These are phyloP conservation scores for Aspergillus ibericus DNA, from an alignment of 2,329 filamentous ascomycete genomes.

Conservation along the genomic window DNA sequence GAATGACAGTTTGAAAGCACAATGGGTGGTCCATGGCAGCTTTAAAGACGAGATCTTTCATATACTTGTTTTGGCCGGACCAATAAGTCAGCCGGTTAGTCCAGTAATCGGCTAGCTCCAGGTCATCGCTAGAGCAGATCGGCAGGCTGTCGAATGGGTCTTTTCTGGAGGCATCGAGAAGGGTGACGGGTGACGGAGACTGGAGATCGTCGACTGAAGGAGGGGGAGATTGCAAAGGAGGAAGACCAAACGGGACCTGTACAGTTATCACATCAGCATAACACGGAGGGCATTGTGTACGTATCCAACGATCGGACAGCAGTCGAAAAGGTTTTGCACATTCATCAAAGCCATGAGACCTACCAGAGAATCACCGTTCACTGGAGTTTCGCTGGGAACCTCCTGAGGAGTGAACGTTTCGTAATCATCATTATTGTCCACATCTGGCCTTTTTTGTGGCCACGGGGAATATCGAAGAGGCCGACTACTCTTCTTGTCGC, in stretches of 20 bases:
- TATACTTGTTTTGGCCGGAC: constrained; percentile 41
- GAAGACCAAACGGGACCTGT: not conserved
- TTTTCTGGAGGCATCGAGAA: constrained; percentile 29
- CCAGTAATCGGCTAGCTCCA: constrained; percentile 39
- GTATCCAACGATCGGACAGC: no score
- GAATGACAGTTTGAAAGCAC: constrained; percentile 38
- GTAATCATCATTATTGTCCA: constrained; percentile 1
- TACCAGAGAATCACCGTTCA: not conserved
- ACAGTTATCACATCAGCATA: not conserved
- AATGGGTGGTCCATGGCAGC: constrained; percentile 35
- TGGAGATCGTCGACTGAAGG: constrained; percentile 9
- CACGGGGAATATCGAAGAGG: constrained; percentile 25
- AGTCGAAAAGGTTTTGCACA: no score
- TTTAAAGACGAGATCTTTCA: constrained; percentile 40
- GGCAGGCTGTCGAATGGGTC: constrained; percentile 37
- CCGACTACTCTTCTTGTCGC: constrained; percentile 16
- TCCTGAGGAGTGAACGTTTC: constrained; percentile 1
- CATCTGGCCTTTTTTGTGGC: constrained; percentile 20
- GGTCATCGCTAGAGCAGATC: constrained; percentile 25
- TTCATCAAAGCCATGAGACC: constrained; percentile 5
- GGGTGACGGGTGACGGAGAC: constrained; percentile 25
- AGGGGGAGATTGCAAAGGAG: not conserved
- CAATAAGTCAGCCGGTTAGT: constrained; percentile 40
- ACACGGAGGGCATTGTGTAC: not conserved
- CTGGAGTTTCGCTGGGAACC: not conserved